Evolutionary conservation across 2,329 filamentous ascomycete species (phyloP), one percentile per base, ranked within the genome.

Genomic region (Penicillium sp.): DNA sequence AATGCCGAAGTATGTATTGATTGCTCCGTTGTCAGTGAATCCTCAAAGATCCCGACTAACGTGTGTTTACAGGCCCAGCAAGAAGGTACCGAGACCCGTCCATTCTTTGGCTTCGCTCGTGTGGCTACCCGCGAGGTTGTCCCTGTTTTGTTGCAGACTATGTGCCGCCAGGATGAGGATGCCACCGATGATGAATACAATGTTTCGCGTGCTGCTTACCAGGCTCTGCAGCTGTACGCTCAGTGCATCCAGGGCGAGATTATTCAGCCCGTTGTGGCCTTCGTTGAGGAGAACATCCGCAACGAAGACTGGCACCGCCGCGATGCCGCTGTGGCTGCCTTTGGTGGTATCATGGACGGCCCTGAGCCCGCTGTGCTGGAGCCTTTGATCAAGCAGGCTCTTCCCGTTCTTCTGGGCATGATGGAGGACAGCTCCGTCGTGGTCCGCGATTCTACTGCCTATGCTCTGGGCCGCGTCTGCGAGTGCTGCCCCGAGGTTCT

Each of bases 331-430:
- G 95, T 99, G 31, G 96, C 95, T 58, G 93, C 95, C 19, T 98
- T 99, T 67, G 95, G 95, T 62, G 95, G 93, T 64, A 98, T 99
- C 68, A 97, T 99, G 93, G 95, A 99, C 73, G 95, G 95, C 26
- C 95, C 95, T 1, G 95, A 98, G 57, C 90, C 96, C 76, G 91
- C 90, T 79, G 86, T 93, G 49, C 81, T 99, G 52, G 91, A 96
- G 69, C 93, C 93, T 55, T 89, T 99, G 55, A 91, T 99, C 70
- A 96, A 96, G 81, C 93, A 97, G 75, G 95, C 93, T 60, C 84
- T 99, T 49, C 90, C 91, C 52, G 90, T 97, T 53, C 83, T 99
- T 50, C 95, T 99, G 70, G 86, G 84, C 65, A 98, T 98, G 91
- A 89, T 89, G 88, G 88, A 95, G 57, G 95, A 99, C 73, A 84